A percentile compares a stretch with the other conserved stretches of the same genome.
Evolutionary conservation across 495 filamentous ascomycete species (phyloP).

Genomic region (Bryoglossum gracile): DNA sequence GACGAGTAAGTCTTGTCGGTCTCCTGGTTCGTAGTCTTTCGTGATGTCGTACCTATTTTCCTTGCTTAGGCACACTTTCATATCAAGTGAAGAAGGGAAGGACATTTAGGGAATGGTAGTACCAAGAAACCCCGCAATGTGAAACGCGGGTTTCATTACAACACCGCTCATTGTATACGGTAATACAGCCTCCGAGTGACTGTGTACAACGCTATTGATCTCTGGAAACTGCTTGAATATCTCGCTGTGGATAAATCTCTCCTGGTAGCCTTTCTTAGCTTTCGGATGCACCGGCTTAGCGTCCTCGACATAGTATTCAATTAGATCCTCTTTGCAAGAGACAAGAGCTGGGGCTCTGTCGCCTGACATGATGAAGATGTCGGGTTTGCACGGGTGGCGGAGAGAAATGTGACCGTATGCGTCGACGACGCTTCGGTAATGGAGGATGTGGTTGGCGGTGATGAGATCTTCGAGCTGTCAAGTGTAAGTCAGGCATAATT

Average conservation of each 20-base stretch:
- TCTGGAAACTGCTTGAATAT: conserved; percentile 36
- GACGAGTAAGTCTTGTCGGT: conserved; percentile 38
- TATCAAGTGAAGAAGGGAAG: too few relatives aligned
- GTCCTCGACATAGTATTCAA: conserved; percentile 36
- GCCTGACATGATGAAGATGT: conserved; percentile 39
- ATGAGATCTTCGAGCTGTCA: conserved; percentile 5
- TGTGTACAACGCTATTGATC: conserved; percentile 41
- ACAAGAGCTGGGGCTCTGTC: conserved; percentile 39
- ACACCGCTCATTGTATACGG: conserved; percentile 38
- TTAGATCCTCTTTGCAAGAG: conserved; percentile 33
- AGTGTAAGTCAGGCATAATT: background rate
- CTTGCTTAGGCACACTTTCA: too few relatives aligned
- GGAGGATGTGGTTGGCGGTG: conserved; percentile 9
- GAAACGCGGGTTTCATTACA: conserved; percentile 33
- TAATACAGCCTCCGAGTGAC: conserved; percentile 39
- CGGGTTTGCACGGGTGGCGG: conserved; percentile 34
- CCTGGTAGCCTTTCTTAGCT: conserved; percentile 31
- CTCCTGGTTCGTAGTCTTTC: conserved; percentile 19
- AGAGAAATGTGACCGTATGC: conserved; percentile 49
- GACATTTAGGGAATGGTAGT: too few relatives aligned
- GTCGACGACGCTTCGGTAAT: conserved; percentile 38
- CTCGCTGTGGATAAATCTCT: conserved; percentile 48
- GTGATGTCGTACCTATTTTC: conserved; percentile 29
- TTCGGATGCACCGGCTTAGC: conserved; percentile 32
- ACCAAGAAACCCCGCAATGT: conserved; percentile 41